These are phyloP conservation scores for Phytophthora ramorum DNA, from an alignment of 352 stramenopile species.

Conservation along the genomic window DNA sequence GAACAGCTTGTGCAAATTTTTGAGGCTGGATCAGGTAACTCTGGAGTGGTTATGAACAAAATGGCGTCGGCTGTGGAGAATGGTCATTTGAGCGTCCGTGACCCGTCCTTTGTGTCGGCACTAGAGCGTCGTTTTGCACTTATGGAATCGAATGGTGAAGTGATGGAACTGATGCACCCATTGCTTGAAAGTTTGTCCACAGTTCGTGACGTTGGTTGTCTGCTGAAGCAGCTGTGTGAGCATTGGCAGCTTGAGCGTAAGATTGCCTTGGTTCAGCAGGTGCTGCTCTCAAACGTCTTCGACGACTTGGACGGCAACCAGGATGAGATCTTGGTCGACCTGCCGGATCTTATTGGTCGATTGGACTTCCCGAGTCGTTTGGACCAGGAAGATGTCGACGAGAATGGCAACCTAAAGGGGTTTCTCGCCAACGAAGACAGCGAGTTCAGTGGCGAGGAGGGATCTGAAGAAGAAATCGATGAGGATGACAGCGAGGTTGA, in stretches of 20 bases:
- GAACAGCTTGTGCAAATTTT: conserved; percentile 78
- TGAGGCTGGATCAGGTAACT: conserved; percentile 64
- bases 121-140: conserved; percentile 34
- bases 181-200: conserved; percentile 80
- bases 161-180: conserved; percentile 70
- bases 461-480: conserved; percentile 45
- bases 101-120: conserved; percentile 47
- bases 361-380: conserved; percentile 85
- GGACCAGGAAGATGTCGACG: conserved; percentile 82
- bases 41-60: conserved; percentile 76
- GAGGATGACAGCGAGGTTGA: conserved; percentile 52
- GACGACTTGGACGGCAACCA: conserved; percentile 87
- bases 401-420: conserved; percentile 82
- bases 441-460: conserved; percentile 64
- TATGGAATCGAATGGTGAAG: conserved; percentile 62
- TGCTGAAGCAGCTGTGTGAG: conserved; percentile 67
- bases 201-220: conserved; percentile 66
- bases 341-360: conserved; percentile 60
- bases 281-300: conserved; percentile 78
- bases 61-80: conserved; percentile 77
- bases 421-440: conserved; percentile 75
- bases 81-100: conserved; percentile 60
- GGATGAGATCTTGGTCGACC: conserved; percentile 69
- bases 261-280: conserved; percentile 67
- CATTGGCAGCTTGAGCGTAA: conserved; percentile 76